Evolutionary conservation across 768 basidiomycete genomes (phyloP).

Genomic region (Rhodosporidiobolus odoratus): DNA sequence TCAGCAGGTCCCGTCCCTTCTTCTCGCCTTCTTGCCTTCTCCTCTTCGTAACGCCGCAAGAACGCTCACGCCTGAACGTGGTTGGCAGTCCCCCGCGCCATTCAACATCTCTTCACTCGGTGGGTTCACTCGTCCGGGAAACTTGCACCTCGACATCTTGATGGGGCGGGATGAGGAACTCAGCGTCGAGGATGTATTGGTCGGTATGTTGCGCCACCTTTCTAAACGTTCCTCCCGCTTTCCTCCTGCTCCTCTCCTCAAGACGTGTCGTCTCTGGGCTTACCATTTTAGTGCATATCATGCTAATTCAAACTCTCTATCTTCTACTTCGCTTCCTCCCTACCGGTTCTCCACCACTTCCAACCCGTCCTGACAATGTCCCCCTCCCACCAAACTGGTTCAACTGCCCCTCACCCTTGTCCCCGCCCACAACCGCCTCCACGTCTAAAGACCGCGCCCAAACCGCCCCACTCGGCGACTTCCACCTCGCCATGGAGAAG

Average conservation of each 20-base stretch:
- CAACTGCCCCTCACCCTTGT: background rate
- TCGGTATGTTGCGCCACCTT: constrained; percentile 53
- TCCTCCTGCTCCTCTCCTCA: background rate
- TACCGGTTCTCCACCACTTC: too few species aligned
- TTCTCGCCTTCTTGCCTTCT: background rate
- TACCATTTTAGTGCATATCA: too few species aligned
- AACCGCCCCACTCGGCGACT: constrained; percentile 52
- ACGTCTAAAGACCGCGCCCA: constrained; percentile 55
- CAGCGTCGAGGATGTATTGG: constrained; percentile 72
- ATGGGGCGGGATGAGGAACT: constrained; percentile 86
- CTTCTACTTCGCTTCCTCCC: too few species aligned
- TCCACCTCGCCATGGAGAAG: constrained; percentile 66
- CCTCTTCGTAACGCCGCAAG: constrained; percentile 49
- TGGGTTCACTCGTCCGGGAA: constrained; percentile 50
- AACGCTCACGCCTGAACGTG: too few species aligned
- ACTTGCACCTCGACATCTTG: constrained; percentile 84
- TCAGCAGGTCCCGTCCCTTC: constrained; percentile 56
- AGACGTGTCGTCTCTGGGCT: too few species aligned
- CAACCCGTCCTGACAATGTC: too few species aligned
- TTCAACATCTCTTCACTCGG: background rate
- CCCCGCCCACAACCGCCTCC: background rate
- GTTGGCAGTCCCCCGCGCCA: constrained; percentile 1
- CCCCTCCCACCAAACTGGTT: too few species aligned
- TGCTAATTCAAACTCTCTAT: too few species aligned
- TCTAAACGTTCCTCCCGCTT: background rate